Evolutionary conservation across 306 rosid genomes (phyloP).

Genomic region (Corylus avellana): DNA sequence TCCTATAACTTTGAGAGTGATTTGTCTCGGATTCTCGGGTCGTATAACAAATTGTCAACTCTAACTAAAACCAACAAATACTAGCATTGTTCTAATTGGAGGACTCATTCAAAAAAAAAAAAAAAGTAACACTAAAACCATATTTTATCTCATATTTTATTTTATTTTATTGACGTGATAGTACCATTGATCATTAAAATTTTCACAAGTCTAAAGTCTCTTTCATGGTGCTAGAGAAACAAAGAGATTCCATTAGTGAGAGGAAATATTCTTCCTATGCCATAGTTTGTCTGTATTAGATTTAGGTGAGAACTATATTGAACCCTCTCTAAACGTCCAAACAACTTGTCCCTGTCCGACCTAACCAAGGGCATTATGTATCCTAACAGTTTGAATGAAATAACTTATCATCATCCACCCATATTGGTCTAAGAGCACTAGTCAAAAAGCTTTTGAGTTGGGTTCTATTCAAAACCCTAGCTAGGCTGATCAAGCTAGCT

Average conservation of each 20-base stretch:
- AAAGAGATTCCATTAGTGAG: neutral
- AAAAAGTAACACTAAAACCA: no score
- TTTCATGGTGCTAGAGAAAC: neutral
- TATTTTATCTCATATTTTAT: no score
- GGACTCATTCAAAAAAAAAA: neutral
- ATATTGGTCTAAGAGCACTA: neutral
- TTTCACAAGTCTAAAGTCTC: no score
- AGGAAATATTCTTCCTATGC: neutral
- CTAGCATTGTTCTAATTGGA: neutral
- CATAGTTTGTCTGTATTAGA: neutral
- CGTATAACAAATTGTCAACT: no score
- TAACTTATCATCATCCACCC: neutral
- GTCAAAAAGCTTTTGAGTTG: neutral
- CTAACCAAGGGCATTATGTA: constrained; percentile 2
- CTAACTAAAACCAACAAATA: no score
- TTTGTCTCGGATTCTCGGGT: no score
- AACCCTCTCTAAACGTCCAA: neutral
- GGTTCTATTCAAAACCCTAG: neutral
- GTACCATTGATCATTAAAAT: no score
- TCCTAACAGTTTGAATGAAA: neutral
- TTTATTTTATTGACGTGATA: no score
- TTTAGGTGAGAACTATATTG: neutral
- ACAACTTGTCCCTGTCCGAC: neutral
- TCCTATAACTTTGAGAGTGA: no score
- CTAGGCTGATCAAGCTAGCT: no score